Percentiles rank a stretch among this genome's conserved stretches.
Evolutionary conservation across 2,329 filamentous ascomycete species (phyloP).

Genomic region (Monilinia aucupariae): DNA sequence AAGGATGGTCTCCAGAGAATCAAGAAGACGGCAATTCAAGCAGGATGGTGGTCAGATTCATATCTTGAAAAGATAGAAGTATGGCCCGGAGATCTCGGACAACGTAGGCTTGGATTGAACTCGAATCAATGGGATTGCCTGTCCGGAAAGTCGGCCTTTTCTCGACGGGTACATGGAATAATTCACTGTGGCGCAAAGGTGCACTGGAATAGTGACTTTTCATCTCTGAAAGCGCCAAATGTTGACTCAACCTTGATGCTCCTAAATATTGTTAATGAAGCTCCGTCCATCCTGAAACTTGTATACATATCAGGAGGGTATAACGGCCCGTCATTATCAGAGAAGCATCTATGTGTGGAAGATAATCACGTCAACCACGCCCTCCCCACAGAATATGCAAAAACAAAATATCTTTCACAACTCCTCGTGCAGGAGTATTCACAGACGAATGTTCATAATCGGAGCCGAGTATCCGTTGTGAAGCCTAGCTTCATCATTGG

Average conservation of each 20-base stretch:
- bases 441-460: background rate
- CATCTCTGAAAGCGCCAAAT: constrained; percentile 63
- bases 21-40: constrained; percentile 18
- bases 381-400: constrained; percentile 76
- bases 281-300: constrained; percentile 20
- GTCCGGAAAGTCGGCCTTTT: constrained; percentile 36
- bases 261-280: constrained; percentile 19
- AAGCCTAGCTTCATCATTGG: constrained; percentile 30
- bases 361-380: background rate
- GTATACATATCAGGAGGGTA: constrained; percentile 33
- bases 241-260: constrained; percentile 50
- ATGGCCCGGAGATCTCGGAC: constrained; percentile 61
- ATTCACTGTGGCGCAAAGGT: constrained; percentile 76
- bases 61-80: constrained; percentile 21
- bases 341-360: constrained; percentile 49
- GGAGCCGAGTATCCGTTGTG: constrained; percentile 20
- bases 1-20: constrained; percentile 20
- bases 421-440: constrained; percentile 46
- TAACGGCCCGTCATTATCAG: constrained; percentile 1
- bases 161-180: constrained; percentile 56
- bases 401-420: constrained; percentile 72
- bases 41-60: constrained; percentile 26
- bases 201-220: constrained; percentile 74
- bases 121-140: constrained; percentile 59
- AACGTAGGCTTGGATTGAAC: constrained; percentile 64